Evolutionary conservation across 1,284 basidiomycete species (phyloP).

Genomic region (Spongispora temasekensis): DNA sequence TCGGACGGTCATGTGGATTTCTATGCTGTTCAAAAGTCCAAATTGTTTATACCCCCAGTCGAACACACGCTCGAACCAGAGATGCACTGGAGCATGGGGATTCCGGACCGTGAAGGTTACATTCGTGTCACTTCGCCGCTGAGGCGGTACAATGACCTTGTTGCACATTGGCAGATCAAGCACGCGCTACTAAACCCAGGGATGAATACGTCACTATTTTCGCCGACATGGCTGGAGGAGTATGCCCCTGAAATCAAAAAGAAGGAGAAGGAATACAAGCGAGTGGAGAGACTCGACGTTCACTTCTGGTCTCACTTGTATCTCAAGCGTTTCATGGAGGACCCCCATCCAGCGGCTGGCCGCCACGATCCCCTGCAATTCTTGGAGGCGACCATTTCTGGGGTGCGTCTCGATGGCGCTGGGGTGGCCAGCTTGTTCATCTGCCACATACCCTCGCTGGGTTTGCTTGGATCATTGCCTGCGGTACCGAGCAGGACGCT

Average conservation of each 20-base stretch:
- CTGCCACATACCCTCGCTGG: slow-evolving; percentile 32
- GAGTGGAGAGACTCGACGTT: slow-evolving; percentile 31
- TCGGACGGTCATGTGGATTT: slow-evolving; percentile 45
- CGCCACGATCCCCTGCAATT: slow-evolving; percentile 27
- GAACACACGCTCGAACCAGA: slow-evolving; percentile 54
- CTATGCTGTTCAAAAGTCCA: slow-evolving; percentile 34
- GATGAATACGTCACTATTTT: slow-evolving; percentile 41
- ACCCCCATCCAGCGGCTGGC: slow-evolving; percentile 19
- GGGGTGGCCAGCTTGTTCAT: slow-evolving; percentile 10
- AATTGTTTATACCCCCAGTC: slow-evolving; percentile 40
- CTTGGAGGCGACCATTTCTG: slow-evolving; percentile 28
- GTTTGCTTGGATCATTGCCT: slow-evolving; percentile 22
- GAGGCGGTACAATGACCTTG: slow-evolving; percentile 82
- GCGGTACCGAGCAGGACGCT: slow-evolving; percentile 9
- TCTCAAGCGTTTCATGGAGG: slow-evolving; percentile 35
- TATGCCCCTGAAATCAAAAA: slow-evolving; percentile 36
- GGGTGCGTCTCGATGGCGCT: slow-evolving; percentile 13
- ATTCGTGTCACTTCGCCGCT: slow-evolving; percentile 87
- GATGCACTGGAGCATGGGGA: slow-evolving; percentile 73
- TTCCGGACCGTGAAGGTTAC: slow-evolving; percentile 75
- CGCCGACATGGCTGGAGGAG: slow-evolving; percentile 42
- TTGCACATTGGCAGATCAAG: slow-evolving; percentile 96
- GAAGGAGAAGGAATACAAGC: slow-evolving; percentile 32
- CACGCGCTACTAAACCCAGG: slow-evolving; percentile 56
- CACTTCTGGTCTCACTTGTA: slow-evolving; percentile 50